Evolutionary conservation across 495 filamentous ascomycete species (phyloP).

Genomic region (Sabuloglossum arenarium): DNA sequence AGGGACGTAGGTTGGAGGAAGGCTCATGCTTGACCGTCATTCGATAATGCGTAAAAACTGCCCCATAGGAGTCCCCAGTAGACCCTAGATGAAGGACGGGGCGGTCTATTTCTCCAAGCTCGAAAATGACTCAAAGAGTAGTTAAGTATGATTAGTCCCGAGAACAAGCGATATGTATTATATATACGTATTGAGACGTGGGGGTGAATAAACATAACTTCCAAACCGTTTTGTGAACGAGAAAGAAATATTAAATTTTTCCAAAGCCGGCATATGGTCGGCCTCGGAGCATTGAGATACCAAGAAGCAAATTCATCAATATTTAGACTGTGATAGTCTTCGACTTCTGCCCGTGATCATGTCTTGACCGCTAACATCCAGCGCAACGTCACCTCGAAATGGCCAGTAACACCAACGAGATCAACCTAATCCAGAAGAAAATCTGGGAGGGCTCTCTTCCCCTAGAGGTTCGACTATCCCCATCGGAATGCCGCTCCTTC

Average conservation of each 20-base stretch:
- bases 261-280: background rate
- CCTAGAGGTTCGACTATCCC: slow-evolving; percentile 27
- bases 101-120: background rate
- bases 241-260: background rate
- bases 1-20: background rate
- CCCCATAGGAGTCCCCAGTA: background rate
- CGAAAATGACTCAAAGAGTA: background rate
- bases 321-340: background rate
- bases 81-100: background rate
- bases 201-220: background rate
- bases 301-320: background rate
- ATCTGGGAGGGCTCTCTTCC: slow-evolving; percentile 32
- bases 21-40: background rate
- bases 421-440: slow-evolving; percentile 19
- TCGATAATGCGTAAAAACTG: background rate
- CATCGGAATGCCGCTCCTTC: slow-evolving; percentile 31
- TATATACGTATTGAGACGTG: no score
- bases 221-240: background rate
- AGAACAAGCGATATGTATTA: background rate
- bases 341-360: background rate
- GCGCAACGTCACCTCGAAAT: background rate
- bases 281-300: background rate
- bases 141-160: background rate
- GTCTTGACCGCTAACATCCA: background rate
- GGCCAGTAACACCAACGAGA: background rate